Base-by-base conservation (phyloP, 2,329 filamentous ascomycete genomes). In the Claviceps sp. region DNA sequence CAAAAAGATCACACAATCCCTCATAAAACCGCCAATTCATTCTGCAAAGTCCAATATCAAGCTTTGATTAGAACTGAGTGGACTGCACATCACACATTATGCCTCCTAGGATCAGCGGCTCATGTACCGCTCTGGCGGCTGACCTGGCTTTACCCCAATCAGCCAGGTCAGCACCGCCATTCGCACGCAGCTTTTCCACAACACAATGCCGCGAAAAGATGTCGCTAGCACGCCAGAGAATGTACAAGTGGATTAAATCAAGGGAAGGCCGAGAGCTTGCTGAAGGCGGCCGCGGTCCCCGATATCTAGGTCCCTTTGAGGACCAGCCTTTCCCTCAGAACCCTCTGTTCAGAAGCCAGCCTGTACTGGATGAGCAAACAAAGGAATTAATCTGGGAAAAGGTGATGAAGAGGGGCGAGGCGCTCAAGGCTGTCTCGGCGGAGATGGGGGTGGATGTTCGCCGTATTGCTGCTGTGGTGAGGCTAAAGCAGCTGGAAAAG, bases 401-500 rank as follows among this genome's bases (percentile, higher is more conserved):
- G 58, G 81, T 94, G 14, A 80, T 81, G 55, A 63, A 69, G n/a
- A 65, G 79, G 14, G 83, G 84, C 54, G 74, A 83, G 65, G 80
- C 84, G 52, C 73, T 95, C 56, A 84, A 88, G 61, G 78, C 78
- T 44, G 86, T 94, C 20, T 90, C 87, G 62, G 84, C 85, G 1
- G 78, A 88, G 61, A 77, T 87, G 59, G 80, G 82, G 30, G 79
- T 95, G 24, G 89, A 93, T 62, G 84, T 95, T 68, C 80, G 87
- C 62, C 78, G 90, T 60, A 85, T 95, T 18, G 89, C 83, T 30
- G 90, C 90, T 22, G 86, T 95, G 20, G 85, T 95, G 54, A 75
- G 90, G 61, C 72, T 96, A 61, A 91, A 91, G 72, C 82, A 89
- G 66, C 75, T 95, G 58, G 89, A 96, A 72, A 89, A 85, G 71